Percentiles rank a stretch among this genome's conserved stretches.
These are phyloP conservation scores for Neurospora cerealis DNA, from an alignment of 495 filamentous ascomycete species.

Conservation along the genomic window DNA sequence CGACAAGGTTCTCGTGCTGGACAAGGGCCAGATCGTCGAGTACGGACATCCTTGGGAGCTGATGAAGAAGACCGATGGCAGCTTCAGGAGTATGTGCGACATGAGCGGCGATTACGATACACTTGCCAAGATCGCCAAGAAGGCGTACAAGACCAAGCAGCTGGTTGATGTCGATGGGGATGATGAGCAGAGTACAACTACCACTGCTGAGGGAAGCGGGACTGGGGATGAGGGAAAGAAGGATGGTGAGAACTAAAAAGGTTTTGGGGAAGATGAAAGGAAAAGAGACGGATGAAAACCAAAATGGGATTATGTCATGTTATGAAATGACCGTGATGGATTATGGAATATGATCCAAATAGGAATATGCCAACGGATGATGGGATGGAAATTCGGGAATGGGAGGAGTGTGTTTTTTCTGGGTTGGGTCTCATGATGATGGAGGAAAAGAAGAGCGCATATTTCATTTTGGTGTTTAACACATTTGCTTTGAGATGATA, in stretches of 20 bases:
- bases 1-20: slow-evolving; percentile 94
- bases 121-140: slow-evolving; percentile 66
- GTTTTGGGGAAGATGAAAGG: background rate
- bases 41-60: slow-evolving; percentile 80
- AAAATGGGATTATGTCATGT: background rate
- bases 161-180: slow-evolving; percentile 30
- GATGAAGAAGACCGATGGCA: slow-evolving; percentile 53
- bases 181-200: slow-evolving; percentile 6
- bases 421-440: background rate
- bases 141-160: slow-evolving; percentile 36
- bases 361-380: background rate
- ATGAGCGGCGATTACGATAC: slow-evolving; percentile 79
- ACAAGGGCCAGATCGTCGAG: slow-evolving; percentile 81
- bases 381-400: background rate
- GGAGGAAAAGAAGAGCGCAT: background rate
- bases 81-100: slow-evolving; percentile 89
- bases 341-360: background rate
- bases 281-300: background rate
- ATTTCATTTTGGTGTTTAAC: background rate
- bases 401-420: background rate
- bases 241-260: background rate
- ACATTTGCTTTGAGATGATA: background rate
- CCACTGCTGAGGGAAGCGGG: background rate
- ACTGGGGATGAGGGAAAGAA: background rate
- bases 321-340: background rate